Evolutionary conservation across 1,284 basidiomycete species (phyloP).

Genomic region (Cystobasidium sp.): DNA sequence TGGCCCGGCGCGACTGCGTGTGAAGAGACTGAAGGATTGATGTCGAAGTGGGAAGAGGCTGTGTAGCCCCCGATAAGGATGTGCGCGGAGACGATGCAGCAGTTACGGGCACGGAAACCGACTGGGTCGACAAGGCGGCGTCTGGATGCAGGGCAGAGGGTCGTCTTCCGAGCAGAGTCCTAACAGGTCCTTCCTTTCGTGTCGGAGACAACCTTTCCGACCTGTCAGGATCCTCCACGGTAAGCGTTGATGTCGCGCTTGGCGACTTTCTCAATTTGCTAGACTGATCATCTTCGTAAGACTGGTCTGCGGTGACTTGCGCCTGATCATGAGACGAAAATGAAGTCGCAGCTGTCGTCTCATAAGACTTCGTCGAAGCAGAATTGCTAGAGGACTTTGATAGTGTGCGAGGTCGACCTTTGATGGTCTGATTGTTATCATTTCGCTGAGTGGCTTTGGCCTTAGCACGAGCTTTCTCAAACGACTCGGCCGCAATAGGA

Average conservation of each 20-base stretch:
- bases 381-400: conserved; percentile 28
- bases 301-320: neutral
- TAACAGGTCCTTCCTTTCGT: conserved; percentile 2
- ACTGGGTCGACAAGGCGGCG: conserved; percentile 19
- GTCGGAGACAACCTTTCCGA: neutral
- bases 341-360: conserved; percentile 25
- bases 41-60: conserved; percentile 7
- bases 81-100: conserved; percentile 6
- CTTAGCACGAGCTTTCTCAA: neutral
- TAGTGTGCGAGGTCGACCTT: conserved; percentile 8
- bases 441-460: neutral
- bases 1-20: neutral
- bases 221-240: neutral
- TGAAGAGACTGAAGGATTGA: conserved; percentile 15
- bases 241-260: conserved; percentile 2
- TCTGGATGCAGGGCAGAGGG: conserved; percentile 33
- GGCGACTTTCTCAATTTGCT: conserved; percentile 5
- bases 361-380: conserved; percentile 14
- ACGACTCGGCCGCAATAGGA: neutral
- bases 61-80: neutral
- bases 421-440: neutral
- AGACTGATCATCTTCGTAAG: neutral
- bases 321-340: conserved; percentile 2
- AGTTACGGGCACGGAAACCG: conserved; percentile 13
- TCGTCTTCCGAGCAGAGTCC: conserved; percentile 16